Conservation (phyloP, 345 rosid genomes). For the Heritiera fomes region DNA sequence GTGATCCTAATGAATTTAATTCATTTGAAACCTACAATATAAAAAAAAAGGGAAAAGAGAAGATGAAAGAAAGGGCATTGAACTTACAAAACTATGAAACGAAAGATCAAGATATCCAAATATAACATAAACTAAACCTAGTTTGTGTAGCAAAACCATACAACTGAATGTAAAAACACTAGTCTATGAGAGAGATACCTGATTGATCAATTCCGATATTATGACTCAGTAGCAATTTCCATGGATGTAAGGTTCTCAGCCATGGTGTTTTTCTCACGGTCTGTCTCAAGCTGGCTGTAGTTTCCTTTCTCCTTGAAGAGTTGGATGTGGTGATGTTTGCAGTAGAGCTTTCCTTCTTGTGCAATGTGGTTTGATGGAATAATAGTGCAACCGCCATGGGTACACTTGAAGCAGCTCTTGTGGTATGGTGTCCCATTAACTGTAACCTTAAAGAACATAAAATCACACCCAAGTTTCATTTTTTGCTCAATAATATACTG, state of each 20-base stretch:
- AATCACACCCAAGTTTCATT: not conserved
- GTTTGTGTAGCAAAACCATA: too few relatives aligned
- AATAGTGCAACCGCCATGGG: conserved; percentile 60
- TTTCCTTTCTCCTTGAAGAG: conserved; percentile 60
- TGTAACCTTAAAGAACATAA: conserved; percentile 36
- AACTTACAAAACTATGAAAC: too few relatives aligned
- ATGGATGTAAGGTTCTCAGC: conserved; percentile 19
- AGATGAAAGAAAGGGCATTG: too few relatives aligned
- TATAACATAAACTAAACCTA: too few relatives aligned
- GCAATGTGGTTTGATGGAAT: conserved; percentile 69
- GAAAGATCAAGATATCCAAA: too few relatives aligned
- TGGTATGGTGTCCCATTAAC: conserved; percentile 61
- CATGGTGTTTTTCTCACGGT: conserved; percentile 25
- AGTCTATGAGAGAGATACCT: too few relatives aligned
- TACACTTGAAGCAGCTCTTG: conserved; percentile 62
- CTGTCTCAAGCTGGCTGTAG: conserved; percentile 61
- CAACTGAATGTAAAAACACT: too few relatives aligned
- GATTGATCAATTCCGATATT: not conserved
- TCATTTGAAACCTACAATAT: too few relatives aligned
- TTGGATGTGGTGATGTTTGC: conserved; percentile 41
- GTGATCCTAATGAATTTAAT: too few relatives aligned
- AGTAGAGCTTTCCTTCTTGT: conserved; percentile 62
- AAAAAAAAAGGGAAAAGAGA: too few relatives aligned
- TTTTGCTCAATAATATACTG: too few relatives aligned
- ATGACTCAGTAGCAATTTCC: conserved; percentile 41